Conservation (phyloP, 177 flowering plant species). For the Tripterygium wilfordii region DNA sequence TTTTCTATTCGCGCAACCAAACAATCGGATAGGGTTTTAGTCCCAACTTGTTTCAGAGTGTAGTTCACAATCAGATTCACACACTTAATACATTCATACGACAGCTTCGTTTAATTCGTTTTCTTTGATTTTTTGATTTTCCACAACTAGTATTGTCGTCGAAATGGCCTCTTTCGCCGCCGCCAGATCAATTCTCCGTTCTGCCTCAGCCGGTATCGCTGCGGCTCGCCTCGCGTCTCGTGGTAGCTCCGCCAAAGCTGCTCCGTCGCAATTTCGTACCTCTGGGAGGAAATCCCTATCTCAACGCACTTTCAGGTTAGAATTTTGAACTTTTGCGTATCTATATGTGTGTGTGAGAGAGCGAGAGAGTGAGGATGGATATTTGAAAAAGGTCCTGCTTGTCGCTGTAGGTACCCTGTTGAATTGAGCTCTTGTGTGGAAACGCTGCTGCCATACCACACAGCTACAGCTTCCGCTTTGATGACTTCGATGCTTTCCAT, state of each 20-base stretch:
- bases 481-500: constrained; percentile 68
- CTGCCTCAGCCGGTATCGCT: constrained; percentile 28
- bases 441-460: constrained; percentile 62
- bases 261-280: constrained; percentile 36
- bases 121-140: too few relatives aligned
- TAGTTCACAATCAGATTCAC: too few relatives aligned
- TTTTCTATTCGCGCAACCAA: too few relatives aligned
- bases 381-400: too few relatives aligned
- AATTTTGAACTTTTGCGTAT: not conserved
- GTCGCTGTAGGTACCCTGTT: constrained; percentile 58
- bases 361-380: not conserved
- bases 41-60: too few relatives aligned
- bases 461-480: constrained; percentile 53
- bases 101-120: too few relatives aligned
- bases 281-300: constrained; percentile 24
- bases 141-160: too few relatives aligned
- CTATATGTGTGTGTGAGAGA: too few relatives aligned
- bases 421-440: constrained; percentile 61
- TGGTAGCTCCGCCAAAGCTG: constrained; percentile 36
- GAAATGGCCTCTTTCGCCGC: constrained; percentile 23
- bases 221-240: constrained; percentile 32
- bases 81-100: too few relatives aligned
- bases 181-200: constrained; percentile 45
- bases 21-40: too few relatives aligned
- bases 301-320: constrained; percentile 26